These are phyloP conservation scores for Globisporangium camurandrum DNA, from an alignment of 352 stramenopile species.

Conservation along the genomic window DNA sequence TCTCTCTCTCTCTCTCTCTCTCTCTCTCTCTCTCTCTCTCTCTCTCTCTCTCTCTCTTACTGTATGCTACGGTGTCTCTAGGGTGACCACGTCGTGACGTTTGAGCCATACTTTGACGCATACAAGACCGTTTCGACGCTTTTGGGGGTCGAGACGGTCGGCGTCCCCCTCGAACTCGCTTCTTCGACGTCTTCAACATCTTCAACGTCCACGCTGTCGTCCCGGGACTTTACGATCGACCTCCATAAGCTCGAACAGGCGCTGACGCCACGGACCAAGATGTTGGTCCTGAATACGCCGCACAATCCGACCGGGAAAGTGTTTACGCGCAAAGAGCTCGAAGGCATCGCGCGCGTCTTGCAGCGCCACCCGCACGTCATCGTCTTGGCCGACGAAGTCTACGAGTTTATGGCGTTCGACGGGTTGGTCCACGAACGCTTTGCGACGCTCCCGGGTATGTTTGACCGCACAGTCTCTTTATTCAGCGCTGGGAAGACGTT, in stretches of 20 bases:
- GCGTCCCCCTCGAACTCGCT: slow-evolving; percentile 67
- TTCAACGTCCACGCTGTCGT: slow-evolving; percentile 37
- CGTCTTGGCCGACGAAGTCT: slow-evolving; percentile 97
- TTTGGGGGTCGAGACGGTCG: slow-evolving; percentile 67
- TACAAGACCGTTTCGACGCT: slow-evolving; percentile 85
- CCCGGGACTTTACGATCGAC: slow-evolving; percentile 81
- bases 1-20: neutral
- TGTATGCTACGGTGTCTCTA: slow-evolving; percentile 7
- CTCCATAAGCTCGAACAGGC: slow-evolving; percentile 67
- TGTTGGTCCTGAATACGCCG: slow-evolving; percentile 97
- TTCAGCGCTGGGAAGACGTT: slow-evolving; percentile 92
- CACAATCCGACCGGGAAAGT: slow-evolving; percentile 99
- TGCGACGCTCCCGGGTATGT: slow-evolving; percentile 74
- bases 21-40: neutral
- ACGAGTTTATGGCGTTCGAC: slow-evolving; percentile 96
- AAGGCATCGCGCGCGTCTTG: slow-evolving; percentile 84
- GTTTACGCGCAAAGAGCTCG: slow-evolving; percentile 91
- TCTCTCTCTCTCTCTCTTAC: neutral
- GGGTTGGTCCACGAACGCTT: slow-evolving; percentile 60
- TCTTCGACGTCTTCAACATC: too few species aligned
- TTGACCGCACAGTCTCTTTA: slow-evolving; percentile 88
- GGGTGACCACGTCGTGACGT: slow-evolving; percentile 80
- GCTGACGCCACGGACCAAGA: slow-evolving; percentile 89
- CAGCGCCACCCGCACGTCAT: slow-evolving; percentile 82
- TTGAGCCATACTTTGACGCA: slow-evolving; percentile 89